These are phyloP conservation scores for Nicotiana knightiana DNA, from an alignment of 257 asterid genomes.

Conservation along the genomic window DNA sequence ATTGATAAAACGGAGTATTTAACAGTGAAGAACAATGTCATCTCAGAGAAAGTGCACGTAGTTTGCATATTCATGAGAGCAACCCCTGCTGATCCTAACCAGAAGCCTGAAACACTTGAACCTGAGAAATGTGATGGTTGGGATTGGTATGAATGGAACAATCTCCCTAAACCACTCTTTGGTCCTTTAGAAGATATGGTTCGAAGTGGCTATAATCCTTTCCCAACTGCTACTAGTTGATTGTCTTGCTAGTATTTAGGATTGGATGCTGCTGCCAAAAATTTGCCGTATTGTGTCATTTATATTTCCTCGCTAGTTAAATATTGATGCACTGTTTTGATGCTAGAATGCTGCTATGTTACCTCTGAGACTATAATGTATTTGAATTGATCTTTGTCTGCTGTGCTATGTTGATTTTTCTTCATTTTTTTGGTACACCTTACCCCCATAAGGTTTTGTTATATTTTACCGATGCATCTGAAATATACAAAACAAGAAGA, in stretches of 20 bases:
- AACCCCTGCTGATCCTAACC: constrained; percentile 26
- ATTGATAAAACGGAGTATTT: constrained; percentile 27
- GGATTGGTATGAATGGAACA: constrained; percentile 69
- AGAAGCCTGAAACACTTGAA: constrained; percentile 45
- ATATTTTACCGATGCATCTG: not conserved
- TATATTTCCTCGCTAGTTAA: not conserved
- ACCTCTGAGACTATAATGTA: not conserved
- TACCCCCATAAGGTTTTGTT: too few relatives aligned
- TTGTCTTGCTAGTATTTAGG: not conserved
- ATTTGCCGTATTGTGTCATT: not conserved
- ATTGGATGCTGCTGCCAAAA: not conserved
- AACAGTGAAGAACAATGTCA: constrained; percentile 42
- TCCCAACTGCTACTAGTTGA: constrained; percentile 15
- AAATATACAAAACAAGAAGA: not conserved
- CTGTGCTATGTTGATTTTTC: not conserved
- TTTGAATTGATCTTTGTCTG: not conserved
- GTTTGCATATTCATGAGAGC: constrained; percentile 56
- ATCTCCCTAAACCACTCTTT: constrained; percentile 65
- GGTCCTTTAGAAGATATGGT: constrained; percentile 39
- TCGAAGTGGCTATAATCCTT: constrained; percentile 42
- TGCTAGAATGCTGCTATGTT: not conserved
- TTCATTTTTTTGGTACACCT: too few relatives aligned
- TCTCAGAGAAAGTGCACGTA: constrained; percentile 25
- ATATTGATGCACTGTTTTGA: not conserved
- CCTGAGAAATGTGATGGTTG: constrained; percentile 78